phyloP scores from a whole-genome alignment of 768 basidiomycete species.

The Royoungia palumana region DNA sequence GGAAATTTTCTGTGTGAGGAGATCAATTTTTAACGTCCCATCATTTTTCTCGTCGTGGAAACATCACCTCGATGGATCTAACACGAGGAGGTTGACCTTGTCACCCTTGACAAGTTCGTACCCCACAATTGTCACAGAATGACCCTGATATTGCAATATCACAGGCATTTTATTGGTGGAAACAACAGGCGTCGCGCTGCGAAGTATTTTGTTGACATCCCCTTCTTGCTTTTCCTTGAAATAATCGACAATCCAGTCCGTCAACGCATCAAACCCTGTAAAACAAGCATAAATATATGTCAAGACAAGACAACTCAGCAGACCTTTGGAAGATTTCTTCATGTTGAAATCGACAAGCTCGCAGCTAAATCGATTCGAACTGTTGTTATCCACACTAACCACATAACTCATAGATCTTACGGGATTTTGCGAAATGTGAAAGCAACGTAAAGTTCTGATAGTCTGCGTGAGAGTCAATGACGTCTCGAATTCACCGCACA shows the following conservation, averaged over 20 bases:
- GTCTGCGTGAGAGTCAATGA: neutral
- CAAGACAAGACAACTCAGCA: neutral
- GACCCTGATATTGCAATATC: conserved; percentile 78
- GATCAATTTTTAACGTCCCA: conserved; percentile 1
- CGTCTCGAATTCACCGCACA: neutral
- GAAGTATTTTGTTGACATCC: conserved; percentile 53
- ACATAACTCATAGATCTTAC: conserved; percentile 42
- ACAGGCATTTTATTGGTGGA: conserved; percentile 71
- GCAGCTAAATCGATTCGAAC: conserved; percentile 36
- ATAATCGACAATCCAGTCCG: conserved; percentile 74
- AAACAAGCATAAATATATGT: neutral
- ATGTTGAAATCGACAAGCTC: conserved; percentile 65
- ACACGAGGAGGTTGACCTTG: conserved; percentile 60
- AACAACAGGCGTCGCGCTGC: conserved; percentile 47
- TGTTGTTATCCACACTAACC: neutral
- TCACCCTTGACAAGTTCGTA: conserved; percentile 67
- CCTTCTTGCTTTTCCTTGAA: conserved; percentile 45
- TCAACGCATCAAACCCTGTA: conserved; percentile 46
- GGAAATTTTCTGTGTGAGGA: conserved; percentile 9
- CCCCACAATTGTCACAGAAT: conserved; percentile 85
- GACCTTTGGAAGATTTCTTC: conserved; percentile 43
- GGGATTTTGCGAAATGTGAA: conserved; percentile 78
- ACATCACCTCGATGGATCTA: conserved; percentile 71
- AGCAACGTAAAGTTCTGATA: conserved; percentile 70
- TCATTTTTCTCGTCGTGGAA: conserved; percentile 2